Evolutionary conservation across 257 asterid species (phyloP).

Genomic region (Knoxia roxburghii): DNA sequence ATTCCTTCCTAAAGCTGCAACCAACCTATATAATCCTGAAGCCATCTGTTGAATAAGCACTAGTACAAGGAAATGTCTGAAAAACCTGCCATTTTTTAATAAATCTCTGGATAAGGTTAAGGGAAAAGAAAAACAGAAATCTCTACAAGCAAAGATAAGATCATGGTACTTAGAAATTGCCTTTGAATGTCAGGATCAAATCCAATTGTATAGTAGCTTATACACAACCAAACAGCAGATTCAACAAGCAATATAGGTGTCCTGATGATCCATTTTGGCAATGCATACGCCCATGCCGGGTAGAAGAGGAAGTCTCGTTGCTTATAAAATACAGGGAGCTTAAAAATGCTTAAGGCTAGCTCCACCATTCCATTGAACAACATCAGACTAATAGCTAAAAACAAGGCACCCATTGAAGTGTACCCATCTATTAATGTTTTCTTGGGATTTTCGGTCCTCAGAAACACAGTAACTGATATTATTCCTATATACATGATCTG

Average conservation of each 20-base stretch:
- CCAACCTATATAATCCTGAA: slow-evolving; percentile 69
- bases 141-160: neutral
- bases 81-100: slow-evolving; percentile 37
- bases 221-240: slow-evolving; percentile 64
- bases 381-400: slow-evolving; percentile 58
- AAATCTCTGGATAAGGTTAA: no score
- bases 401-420: slow-evolving; percentile 77
- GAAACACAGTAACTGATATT: slow-evolving; percentile 71
- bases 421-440: slow-evolving; percentile 63
- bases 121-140: neutral
- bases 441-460: slow-evolving; percentile 73
- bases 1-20: slow-evolving; percentile 75
- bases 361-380: slow-evolving; percentile 82
- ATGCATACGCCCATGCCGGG: slow-evolving; percentile 78
- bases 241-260: slow-evolving; percentile 60
- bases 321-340: slow-evolving; percentile 84
- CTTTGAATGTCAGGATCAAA: slow-evolving; percentile 73
- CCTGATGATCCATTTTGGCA: slow-evolving; percentile 81
- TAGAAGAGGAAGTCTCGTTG: slow-evolving; percentile 74
- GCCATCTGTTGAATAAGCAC: slow-evolving; percentile 81
- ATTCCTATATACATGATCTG: slow-evolving; percentile 59
- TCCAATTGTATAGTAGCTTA: slow-evolving; percentile 75
- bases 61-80: slow-evolving; percentile 54
- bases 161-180: slow-evolving; percentile 21
- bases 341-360: slow-evolving; percentile 65